phyloP scores from a whole-genome alignment of 495 filamentous ascomycete genomes.

The Penicillium angulare region DNA sequence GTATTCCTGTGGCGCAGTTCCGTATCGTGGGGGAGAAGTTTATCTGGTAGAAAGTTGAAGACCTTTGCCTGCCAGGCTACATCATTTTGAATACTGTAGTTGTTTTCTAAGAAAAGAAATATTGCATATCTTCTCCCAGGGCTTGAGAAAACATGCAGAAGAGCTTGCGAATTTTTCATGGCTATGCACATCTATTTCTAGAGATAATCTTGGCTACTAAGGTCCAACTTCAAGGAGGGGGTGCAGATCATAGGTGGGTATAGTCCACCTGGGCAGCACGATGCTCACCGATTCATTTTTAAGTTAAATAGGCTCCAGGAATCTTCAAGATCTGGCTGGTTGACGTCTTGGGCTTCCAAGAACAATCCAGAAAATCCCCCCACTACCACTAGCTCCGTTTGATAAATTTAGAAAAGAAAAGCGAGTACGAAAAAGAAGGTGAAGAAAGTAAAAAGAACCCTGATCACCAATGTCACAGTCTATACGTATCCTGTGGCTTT shows the following conservation, averaged over 20 bases:
- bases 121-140: no score
- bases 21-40: neutral
- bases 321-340: neutral
- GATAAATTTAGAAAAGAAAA: neutral
- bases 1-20: no score
- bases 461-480: neutral
- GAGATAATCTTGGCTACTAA: neutral
- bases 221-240: neutral
- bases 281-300: neutral
- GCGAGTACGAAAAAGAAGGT: no score
- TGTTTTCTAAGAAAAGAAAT: neutral
- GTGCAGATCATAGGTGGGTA: slow-evolving; percentile 3
- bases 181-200: slow-evolving; percentile 9
- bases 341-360: neutral
- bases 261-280: neutral
- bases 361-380: neutral
- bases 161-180: slow-evolving; percentile 5
- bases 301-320: slow-evolving; percentile 5
- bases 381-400: neutral
- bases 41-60: neutral
- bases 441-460: neutral
- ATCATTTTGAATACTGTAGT: neutral
- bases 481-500: neutral
- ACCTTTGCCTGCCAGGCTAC: neutral
- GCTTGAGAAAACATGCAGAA: neutral